phyloP scores from a whole-genome alignment of 805 yeast species.

The Maudiozyma bulderi region DNA sequence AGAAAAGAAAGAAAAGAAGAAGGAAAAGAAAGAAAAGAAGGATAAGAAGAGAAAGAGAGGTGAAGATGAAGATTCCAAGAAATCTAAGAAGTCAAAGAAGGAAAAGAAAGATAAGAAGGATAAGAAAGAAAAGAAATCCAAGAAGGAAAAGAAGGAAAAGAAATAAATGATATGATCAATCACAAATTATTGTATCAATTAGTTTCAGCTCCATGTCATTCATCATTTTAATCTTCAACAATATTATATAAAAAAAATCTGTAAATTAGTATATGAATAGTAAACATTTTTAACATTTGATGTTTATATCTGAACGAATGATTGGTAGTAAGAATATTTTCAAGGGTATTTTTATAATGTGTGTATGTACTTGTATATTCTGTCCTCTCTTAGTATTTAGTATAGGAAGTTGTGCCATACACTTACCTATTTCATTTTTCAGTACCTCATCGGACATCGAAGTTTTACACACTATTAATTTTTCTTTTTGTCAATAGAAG shows the following conservation, averaged over 20 bases:
- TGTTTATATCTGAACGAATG: not conserved
- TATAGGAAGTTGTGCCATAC: too few relatives aligned
- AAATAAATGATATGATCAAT: constrained; percentile 7
- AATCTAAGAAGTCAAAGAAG: constrained; percentile 30
- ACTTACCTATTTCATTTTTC: too few relatives aligned
- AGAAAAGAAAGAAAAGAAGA: constrained; percentile 28
- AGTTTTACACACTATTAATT: too few relatives aligned
- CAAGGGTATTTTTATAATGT: not conserved
- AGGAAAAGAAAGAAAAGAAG: constrained; percentile 31
- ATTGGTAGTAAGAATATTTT: not conserved
- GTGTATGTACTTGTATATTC: too few relatives aligned
- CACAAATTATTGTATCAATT: too few relatives aligned
- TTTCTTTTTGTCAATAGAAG: too few relatives aligned
- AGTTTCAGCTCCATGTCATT: not conserved
- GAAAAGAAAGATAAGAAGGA: constrained; percentile 27
- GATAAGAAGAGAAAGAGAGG: constrained; percentile 27
- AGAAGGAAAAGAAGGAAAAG: constrained; percentile 22
- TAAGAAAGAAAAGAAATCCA: constrained; percentile 29
- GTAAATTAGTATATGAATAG: constrained; percentile 14
- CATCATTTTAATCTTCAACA: not conserved
- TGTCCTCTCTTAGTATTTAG: too few relatives aligned
- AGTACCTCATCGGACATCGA: too few relatives aligned
- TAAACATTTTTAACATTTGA: not conserved
- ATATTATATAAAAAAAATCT: constrained; percentile 5
- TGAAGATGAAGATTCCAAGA: constrained; percentile 25